phyloP scores from a whole-genome alignment of 1,284 basidiomycete species.

The Meira miltonrushii region DNA sequence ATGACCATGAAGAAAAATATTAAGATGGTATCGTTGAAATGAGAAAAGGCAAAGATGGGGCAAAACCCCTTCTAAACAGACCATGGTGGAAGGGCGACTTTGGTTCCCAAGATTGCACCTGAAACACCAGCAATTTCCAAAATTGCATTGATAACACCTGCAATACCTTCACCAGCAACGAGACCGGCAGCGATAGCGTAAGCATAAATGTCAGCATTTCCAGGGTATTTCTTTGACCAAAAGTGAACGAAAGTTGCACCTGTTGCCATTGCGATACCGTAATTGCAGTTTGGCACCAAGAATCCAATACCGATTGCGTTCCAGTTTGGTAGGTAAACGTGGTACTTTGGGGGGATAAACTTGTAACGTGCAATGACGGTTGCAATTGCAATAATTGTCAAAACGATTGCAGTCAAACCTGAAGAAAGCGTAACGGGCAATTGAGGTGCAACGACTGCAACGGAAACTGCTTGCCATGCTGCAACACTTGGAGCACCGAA shows the following conservation, averaged over 20 bases:
- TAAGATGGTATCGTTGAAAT: neutral
- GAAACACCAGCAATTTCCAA: slow-evolving; percentile 36
- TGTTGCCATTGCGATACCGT: slow-evolving; percentile 45
- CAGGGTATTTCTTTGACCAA: slow-evolving; percentile 59
- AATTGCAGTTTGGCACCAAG: slow-evolving; percentile 54
- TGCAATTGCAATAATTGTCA: slow-evolving; percentile 57
- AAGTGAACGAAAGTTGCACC: slow-evolving; percentile 49
- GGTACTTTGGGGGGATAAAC: slow-evolving; percentile 60
- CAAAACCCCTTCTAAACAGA: neutral
- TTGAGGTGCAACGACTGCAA: slow-evolving; percentile 56
- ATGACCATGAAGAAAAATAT: neutral
- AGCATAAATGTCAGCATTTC: slow-evolving; percentile 58
- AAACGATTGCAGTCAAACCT: slow-evolving; percentile 63
- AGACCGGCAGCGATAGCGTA: slow-evolving; percentile 63
- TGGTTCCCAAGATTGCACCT: slow-evolving; percentile 22
- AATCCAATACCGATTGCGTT: slow-evolving; percentile 63
- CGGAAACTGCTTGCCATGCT: slow-evolving; percentile 64
- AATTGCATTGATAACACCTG: slow-evolving; percentile 63
- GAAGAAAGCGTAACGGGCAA: slow-evolving; percentile 27
- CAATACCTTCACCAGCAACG: slow-evolving; percentile 66
- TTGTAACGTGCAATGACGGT: slow-evolving; percentile 60
- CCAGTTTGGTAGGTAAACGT: slow-evolving; percentile 63
- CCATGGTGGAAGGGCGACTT: slow-evolving; percentile 33
- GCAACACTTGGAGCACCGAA: slow-evolving; percentile 62
- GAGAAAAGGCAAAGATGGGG: neutral